Percentiles rank a stretch among this genome's conserved stretches.
These are phyloP conservation scores for Corynespora cassiicola DNA, from an alignment of 2,329 filamentous ascomycete genomes.

Conservation along the genomic window DNA sequence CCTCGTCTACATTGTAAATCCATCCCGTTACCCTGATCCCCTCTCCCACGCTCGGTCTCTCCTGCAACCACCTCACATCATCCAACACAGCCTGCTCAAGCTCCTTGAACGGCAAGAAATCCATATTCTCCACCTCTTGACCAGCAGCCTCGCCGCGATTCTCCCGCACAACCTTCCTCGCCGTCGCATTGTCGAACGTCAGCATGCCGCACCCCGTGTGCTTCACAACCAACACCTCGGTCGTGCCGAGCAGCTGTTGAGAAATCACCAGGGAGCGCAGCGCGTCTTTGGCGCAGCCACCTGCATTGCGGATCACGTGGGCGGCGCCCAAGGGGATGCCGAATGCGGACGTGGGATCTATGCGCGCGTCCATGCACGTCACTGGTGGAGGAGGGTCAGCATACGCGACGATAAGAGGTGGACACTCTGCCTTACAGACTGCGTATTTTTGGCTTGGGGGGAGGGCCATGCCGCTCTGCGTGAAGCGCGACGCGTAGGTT, in stretches of 20 bases:
- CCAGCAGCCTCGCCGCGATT: constrained; percentile 61
- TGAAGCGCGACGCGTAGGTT: constrained; percentile 63
- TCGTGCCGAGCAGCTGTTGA: constrained; percentile 75
- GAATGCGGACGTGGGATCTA: constrained; percentile 69
- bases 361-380: constrained; percentile 80
- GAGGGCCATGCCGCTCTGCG: constrained; percentile 66
- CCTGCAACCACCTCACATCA: constrained; percentile 68
- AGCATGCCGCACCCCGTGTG: constrained; percentile 75
- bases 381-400: constrained; percentile 47
- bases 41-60: constrained; percentile 64
- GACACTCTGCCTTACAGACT: constrained; percentile 55
- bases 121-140: constrained; percentile 50
- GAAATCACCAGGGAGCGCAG: constrained; percentile 77
- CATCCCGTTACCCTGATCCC: constrained; percentile 69
- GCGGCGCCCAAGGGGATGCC: constrained; percentile 76
- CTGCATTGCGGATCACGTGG: constrained; percentile 73
- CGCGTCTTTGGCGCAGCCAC: constrained; percentile 67
- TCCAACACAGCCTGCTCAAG: constrained; percentile 65
- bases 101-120: constrained; percentile 67
- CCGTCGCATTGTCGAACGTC: constrained; percentile 65
- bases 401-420: not conserved
- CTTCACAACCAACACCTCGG: constrained; percentile 74
- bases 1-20: constrained; percentile 77
- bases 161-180: constrained; percentile 59
- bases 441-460: constrained; percentile 72